phyloP scores from a whole-genome alignment of 805 yeast genomes.

The Cyberlindnera mrakii region DNA sequence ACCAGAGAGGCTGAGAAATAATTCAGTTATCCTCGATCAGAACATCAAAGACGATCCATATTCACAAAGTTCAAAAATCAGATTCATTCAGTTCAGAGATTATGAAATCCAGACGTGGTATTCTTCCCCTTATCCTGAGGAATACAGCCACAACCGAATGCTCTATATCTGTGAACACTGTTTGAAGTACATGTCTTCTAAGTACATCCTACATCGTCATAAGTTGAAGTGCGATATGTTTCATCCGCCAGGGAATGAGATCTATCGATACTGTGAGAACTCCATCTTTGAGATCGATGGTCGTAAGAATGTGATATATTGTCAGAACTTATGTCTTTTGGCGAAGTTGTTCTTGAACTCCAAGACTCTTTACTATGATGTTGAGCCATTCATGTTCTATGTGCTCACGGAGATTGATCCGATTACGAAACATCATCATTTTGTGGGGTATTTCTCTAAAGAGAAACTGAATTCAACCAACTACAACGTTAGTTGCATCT shows the following conservation, averaged over 20 bases:
- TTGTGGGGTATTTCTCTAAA: slow-evolving; percentile 93
- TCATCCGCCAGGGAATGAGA: slow-evolving; percentile 89
- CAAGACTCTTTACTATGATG: slow-evolving; percentile 89
- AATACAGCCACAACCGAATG: slow-evolving; percentile 55
- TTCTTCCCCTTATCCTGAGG: slow-evolving; percentile 89
- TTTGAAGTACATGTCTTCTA: slow-evolving; percentile 69
- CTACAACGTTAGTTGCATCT: slow-evolving; percentile 84
- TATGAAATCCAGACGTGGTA: slow-evolving; percentile 87
- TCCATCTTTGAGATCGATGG: slow-evolving; percentile 94
- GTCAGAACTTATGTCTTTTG: slow-evolving; percentile 84
- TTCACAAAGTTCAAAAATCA: slow-evolving; percentile 18
- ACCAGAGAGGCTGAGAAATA: slow-evolving; percentile 30
- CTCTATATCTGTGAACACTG: slow-evolving; percentile 82
- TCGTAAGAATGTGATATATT: slow-evolving; percentile 68
- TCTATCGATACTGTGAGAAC: slow-evolving; percentile 64
- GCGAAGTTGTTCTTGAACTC: slow-evolving; percentile 88
- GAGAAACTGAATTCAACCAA: slow-evolving; percentile 68
- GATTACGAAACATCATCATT: slow-evolving; percentile 45
- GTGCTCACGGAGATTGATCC: slow-evolving; percentile 66
- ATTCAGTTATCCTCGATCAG: slow-evolving; percentile 27
- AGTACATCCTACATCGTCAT: slow-evolving; percentile 65
- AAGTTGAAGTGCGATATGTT: slow-evolving; percentile 60
- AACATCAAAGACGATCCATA: slow-evolving; percentile 4
- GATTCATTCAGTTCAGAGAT: slow-evolving; percentile 63
- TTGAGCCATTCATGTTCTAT: slow-evolving; percentile 90